Evolutionary conservation across 768 basidiomycete species (phyloP).

Genomic region (Leccinum boreale): DNA sequence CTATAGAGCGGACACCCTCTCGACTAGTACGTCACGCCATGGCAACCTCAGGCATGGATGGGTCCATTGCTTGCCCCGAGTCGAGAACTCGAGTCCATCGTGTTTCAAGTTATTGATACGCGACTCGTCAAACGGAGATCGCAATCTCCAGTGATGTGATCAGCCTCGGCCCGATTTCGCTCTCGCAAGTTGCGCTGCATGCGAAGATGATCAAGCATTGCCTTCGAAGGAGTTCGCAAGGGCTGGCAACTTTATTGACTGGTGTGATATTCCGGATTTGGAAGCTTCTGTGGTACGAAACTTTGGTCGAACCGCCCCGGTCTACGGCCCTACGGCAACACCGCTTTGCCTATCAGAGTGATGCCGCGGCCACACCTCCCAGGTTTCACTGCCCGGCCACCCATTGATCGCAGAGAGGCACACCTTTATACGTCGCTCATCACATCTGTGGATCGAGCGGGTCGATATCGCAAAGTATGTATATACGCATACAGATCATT

Average conservation of each 20-base stretch:
- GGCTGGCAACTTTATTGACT: background rate
- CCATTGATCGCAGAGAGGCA: conserved; percentile 10
- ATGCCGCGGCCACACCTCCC: conserved; percentile 13
- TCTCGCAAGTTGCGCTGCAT: conserved; percentile 1
- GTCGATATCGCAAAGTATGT: conserved; percentile 16
- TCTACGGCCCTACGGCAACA: conserved; percentile 3
- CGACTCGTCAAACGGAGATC: conserved; percentile 8
- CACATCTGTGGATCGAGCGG: conserved; percentile 5
- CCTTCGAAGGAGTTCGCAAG: conserved; percentile 6
- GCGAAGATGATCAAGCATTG: conserved; percentile 16
- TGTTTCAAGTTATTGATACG: conserved; percentile 9
- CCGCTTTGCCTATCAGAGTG: conserved; percentile 13
- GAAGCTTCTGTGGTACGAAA: conserved; percentile 27
- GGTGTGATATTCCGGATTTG: conserved; percentile 19
- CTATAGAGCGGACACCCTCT: conserved; percentile 19
- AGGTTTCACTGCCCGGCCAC: conserved; percentile 2
- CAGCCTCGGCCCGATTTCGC: background rate
- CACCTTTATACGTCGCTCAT: conserved; percentile 12
- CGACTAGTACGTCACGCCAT: conserved; percentile 26
- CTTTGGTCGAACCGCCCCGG: conserved; percentile 6
- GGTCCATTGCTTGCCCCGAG: background rate
- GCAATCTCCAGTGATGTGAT: conserved; percentile 5
- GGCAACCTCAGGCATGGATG: conserved; percentile 17
- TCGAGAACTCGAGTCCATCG: conserved; percentile 4
- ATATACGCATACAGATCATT: conserved; percentile 30